Evolutionary conservation across 2,329 filamentous ascomycete genomes (phyloP), one percentile per base, ranked within the genome.

Genomic region (Cladosporium sp.): DNA sequence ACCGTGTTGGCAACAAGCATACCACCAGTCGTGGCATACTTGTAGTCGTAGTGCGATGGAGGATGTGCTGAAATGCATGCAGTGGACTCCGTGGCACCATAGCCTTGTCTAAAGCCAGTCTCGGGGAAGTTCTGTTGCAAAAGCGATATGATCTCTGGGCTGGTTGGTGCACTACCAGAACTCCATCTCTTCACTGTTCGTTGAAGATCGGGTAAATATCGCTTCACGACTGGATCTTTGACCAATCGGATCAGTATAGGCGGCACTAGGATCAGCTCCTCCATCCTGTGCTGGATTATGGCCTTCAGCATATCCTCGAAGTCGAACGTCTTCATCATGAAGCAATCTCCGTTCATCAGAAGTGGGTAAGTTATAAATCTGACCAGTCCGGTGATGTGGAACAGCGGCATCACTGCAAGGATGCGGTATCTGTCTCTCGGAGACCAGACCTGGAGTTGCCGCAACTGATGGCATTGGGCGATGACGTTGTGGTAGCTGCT

Each of bases 21-120:
- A 23, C 86, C 86, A 1, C 83, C 86, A 1, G 78, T 80, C 66
- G 83, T 79, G 0, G 83, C 86, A 68, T 89, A 86, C 58, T 83
- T 82, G 76, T 85, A 90, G 8, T 79, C 79, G 66, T 84, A 86
- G 57, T 84, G 82, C 0, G 82, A 79, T 0, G 83, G 83, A 2
- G 87, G 85, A 61, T 89, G 87, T 2, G 84, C 81, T 0, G 86
- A 88, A 64, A 90, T 87, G 69, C 86, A 89, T 1, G 80, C 82
- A 70, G 86, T 89, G 0, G 81, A 84, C 74, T 89, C 88, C 0
- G 88, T 90, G 82, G 90, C 89, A n/a, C 88, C 88, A 70, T 89
- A 90, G 1, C 86, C 87, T 71, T 89, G 87, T 70, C 86, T 86
- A 74, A 89, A 88, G 0, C 86, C 86, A 0, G 84, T 86, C 0